Conservation (phyloP, 1,284 basidiomycete genomes). For the Neonothopanus nambi region DNA sequence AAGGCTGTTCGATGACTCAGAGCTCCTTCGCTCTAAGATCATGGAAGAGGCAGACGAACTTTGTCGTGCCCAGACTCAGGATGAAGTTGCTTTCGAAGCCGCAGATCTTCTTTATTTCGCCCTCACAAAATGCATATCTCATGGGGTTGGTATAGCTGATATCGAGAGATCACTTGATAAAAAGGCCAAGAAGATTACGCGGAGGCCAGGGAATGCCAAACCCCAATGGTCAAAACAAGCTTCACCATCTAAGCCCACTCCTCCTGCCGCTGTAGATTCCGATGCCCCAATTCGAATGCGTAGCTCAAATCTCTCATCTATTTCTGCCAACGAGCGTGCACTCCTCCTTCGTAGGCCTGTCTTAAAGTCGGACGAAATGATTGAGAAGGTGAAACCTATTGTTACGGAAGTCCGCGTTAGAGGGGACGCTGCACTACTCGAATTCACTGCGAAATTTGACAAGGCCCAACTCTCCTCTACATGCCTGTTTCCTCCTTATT, state of each 20-base stretch:
- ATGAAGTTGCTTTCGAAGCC: slow-evolving; percentile 94
- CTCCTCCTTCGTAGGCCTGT: slow-evolving; percentile 88
- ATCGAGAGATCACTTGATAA: slow-evolving; percentile 85
- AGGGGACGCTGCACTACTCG: slow-evolving; percentile 87
- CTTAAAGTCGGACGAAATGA: slow-evolving; percentile 92
- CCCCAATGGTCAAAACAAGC: slow-evolving; percentile 65
- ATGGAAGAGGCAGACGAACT: slow-evolving; percentile 99
- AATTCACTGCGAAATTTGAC: slow-evolving; percentile 94
- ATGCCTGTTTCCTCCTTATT: slow-evolving; percentile 68
- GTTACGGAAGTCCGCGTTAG: slow-evolving; percentile 83
- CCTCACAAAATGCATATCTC: slow-evolving; percentile 82
- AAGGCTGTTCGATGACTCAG: slow-evolving; percentile 82
- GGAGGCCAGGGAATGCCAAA: slow-evolving; percentile 93
- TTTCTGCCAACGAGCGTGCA: slow-evolving; percentile 57
- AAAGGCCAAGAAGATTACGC: slow-evolving; percentile 87
- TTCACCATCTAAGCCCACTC: slow-evolving; percentile 29
- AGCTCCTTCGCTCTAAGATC: slow-evolving; percentile 88
- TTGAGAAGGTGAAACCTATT: slow-evolving; percentile 93
- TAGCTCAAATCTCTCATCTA: slow-evolving; percentile 59
- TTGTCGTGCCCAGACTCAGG: slow-evolving; percentile 78
- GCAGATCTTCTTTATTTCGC: slow-evolving; percentile 97
- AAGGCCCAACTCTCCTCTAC: slow-evolving; percentile 66
- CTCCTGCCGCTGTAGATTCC: slow-evolving; percentile 29
- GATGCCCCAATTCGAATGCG: slow-evolving; percentile 74
- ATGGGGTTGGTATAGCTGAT: slow-evolving; percentile 84